phyloP scores from a whole-genome alignment of 2,329 filamentous ascomycete genomes.

The Monilinia laxa region DNA sequence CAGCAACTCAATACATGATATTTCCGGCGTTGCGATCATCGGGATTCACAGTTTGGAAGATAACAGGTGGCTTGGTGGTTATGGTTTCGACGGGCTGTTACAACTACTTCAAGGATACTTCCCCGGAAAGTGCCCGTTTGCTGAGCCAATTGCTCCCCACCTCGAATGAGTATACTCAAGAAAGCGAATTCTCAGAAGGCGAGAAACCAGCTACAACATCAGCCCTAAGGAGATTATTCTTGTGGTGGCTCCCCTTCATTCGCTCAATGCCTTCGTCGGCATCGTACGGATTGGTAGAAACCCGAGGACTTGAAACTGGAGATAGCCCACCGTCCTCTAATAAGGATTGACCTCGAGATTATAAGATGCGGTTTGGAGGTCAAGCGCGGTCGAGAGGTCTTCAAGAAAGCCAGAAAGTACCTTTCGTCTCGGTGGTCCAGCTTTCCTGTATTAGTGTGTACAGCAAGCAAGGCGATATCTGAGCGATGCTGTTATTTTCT shows the following conservation, averaged over 20 bases:
- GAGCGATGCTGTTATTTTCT: background rate
- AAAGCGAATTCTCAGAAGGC: background rate
- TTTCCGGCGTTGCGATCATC: slow-evolving; percentile 26
- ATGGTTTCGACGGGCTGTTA: slow-evolving; percentile 29
- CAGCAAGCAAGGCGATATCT: background rate
- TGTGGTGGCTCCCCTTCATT: background rate
- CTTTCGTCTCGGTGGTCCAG: background rate
- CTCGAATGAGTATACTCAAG: background rate
- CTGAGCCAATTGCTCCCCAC: background rate
- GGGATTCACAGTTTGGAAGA: slow-evolving; percentile 27
- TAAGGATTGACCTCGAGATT: background rate
- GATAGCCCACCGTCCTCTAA: background rate
- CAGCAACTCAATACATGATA: slow-evolving; percentile 29
- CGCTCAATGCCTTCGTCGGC: background rate
- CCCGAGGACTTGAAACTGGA: background rate
- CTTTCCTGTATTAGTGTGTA: background rate
- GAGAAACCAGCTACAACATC: background rate
- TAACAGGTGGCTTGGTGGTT: slow-evolving; percentile 30
- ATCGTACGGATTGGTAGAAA: background rate
- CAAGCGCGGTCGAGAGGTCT: background rate
- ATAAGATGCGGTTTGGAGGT: too few relatives aligned
- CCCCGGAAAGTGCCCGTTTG: background rate
- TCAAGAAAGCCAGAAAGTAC: accelerated
- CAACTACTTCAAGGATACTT: slow-evolving; percentile 29
- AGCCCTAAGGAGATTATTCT: background rate